Percentiles rank a stretch among this genome's conserved stretches.
These are phyloP conservation scores for Carex kokanica DNA, from an alignment of 176 grass and related monocot species.

Conservation along the genomic window DNA sequence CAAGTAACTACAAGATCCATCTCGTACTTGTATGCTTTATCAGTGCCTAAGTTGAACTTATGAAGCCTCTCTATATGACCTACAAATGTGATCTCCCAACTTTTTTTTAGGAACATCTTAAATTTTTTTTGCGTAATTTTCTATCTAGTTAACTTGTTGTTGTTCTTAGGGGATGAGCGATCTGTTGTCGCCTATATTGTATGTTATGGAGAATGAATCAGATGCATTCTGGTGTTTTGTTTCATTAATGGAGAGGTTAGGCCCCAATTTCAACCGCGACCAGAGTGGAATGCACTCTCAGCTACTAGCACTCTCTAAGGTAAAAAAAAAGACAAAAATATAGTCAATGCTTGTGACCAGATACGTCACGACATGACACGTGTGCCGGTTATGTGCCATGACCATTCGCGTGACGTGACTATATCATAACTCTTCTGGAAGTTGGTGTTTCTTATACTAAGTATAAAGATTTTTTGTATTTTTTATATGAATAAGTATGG, in stretches of 20 bases:
- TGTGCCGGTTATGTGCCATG: no score
- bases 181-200: conserved; percentile 80
- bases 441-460: neutral
- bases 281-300: conserved; percentile 99
- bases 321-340: conserved; percentile 26
- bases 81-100: neutral
- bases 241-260: conserved; percentile 89
- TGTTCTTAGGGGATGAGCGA: conserved; percentile 87
- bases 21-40: neutral
- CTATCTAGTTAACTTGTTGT: neutral
- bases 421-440: neutral
- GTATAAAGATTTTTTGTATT: neutral
- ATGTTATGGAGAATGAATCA: conserved; percentile 84
- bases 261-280: conserved; percentile 96
- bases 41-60: neutral
- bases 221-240: conserved; percentile 97
- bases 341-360: neutral
- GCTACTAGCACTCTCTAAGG: conserved; percentile 88
- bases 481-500: neutral
- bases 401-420: neutral
- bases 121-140: neutral
- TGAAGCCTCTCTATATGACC: neutral
- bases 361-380: no score
- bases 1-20: neutral
- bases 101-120: neutral